Conservation (phyloP, 108 stramenopile species). For the Skeletonema costatum region DNA sequence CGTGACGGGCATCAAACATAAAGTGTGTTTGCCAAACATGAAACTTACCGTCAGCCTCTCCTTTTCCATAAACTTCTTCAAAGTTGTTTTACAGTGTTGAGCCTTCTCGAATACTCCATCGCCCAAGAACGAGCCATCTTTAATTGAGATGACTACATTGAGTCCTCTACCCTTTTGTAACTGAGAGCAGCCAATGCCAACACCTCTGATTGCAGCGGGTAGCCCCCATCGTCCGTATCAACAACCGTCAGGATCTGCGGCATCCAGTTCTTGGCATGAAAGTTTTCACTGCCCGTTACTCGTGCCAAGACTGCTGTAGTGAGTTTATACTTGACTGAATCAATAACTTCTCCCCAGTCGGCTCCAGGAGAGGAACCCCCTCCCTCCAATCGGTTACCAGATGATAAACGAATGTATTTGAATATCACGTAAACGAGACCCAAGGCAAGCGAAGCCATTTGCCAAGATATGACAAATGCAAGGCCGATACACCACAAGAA, state of each 20-base stretch:
- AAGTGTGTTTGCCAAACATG: no score
- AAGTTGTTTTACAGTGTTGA: conserved; percentile 1
- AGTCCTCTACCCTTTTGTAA: conserved; percentile 73
- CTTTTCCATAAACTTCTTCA: conserved; percentile 17
- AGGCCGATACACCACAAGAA: conserved; percentile 69
- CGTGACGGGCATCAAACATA: no score
- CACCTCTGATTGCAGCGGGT: conserved; percentile 49
- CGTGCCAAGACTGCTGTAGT: not conserved
- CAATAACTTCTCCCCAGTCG: not conserved
- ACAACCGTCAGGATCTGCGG: conserved; percentile 75
- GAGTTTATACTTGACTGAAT: not conserved
- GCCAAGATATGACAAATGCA: conserved; percentile 22
- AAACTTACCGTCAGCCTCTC: not conserved
- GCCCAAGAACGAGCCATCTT: conserved; percentile 26
- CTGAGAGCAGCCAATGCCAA: conserved; percentile 64
- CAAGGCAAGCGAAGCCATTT: not conserved
- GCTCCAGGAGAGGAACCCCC: not conserved
- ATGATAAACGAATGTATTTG: not conserved
- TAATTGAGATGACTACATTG: conserved; percentile 54
- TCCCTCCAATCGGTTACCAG: not conserved
- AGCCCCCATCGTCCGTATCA: conserved; percentile 60
- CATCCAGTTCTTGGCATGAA: conserved; percentile 81
- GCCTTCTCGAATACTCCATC: conserved; percentile 38
- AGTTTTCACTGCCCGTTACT: conserved; percentile 17
- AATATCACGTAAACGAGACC: not conserved